Base-by-base conservation (phyloP, 1,284 basidiomycete genomes). In the Trichosporon coremiiforme region DNA sequence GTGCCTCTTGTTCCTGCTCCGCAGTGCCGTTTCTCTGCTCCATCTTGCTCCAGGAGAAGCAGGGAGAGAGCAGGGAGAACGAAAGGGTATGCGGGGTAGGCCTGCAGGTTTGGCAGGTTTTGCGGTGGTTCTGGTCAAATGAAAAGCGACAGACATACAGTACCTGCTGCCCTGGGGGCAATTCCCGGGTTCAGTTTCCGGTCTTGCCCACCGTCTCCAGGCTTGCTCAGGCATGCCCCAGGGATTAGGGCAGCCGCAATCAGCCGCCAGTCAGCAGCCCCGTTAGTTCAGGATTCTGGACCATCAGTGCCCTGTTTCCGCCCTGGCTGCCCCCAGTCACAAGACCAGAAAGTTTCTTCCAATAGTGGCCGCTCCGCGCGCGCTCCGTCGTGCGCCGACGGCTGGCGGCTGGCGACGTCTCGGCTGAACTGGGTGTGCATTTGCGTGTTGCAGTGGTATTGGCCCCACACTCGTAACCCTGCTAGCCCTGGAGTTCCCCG, bases 401-500 rank as follows among this genome's bases (percentile, higher is more conserved):
- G 36, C 36, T 35, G 33, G 36, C 17, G 20, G 17, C 15, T n/a
- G 45, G 9, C 33, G 33, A 10, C 45, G 17, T 20, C 9, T 8
- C 15, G 45, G 15, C 45, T 47, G 45, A 47, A 47, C 45, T 20
- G 17, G 25, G 25, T 25, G 25, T 20, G 17, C 15, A 10, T 35
- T 20, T 2, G 17, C n/a, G 7, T 13, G 25, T 17, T 20, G 50
- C 50, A 20, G 50, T 53, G 20, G 20, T 20, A n/a, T 62, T 62
- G 29, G 55, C 55, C 57, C 57, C 57, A 35, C 57, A 62, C 53
- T 62, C 57, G 31, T 35, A 8, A 10, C 9, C 33, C 33, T 10
- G 6, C 9, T 35, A 25, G 8, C 55, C 57, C 8, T 38, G 9
- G 36, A 38, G 29, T n/a, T 15, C 70, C 68, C 66, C 71, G 66